These are phyloP conservation scores for Populus davidiana DNA, from an alignment of 345 rosid species.

Conservation along the genomic window DNA sequence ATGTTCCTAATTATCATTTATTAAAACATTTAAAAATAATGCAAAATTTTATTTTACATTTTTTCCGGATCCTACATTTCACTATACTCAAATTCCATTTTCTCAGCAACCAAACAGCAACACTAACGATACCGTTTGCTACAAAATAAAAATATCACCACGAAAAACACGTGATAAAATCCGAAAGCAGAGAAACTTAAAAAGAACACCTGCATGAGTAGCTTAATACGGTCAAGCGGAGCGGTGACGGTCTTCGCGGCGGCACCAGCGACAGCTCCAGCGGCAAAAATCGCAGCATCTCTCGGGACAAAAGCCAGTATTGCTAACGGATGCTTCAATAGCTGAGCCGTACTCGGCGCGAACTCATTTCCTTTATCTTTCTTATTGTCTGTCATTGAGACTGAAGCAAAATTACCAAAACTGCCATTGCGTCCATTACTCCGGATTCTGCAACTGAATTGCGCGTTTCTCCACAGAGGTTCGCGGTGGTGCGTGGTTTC, in stretches of 20 bases:
- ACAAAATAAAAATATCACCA: not conserved
- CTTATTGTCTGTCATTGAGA: constrained; percentile 46
- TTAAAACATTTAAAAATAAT: not conserved
- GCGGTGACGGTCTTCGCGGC: constrained; percentile 94
- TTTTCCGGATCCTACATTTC: not conserved
- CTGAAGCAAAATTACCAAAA: constrained; percentile 50
- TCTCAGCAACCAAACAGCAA: not conserved
- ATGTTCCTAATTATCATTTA: not conserved
- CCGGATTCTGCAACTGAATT: constrained; percentile 5
- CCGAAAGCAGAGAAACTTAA: not conserved
- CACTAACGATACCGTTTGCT: not conserved
- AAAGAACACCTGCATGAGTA: constrained; percentile 84
- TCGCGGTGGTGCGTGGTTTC: constrained; percentile 19
- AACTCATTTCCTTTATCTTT: constrained; percentile 45
- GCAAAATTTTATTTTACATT: not conserved
- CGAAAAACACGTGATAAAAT: not conserved
- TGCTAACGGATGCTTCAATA: constrained; percentile 70
- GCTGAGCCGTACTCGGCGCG: constrained; percentile 63
- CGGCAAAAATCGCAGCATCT: constrained; percentile 74
- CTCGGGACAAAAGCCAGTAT: constrained; percentile 58
- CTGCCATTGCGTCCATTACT: constrained; percentile 17
- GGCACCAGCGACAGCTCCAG: constrained; percentile 94
- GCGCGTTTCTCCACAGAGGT: constrained; percentile 28
- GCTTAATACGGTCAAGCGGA: constrained; percentile 93
- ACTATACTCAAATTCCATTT: not conserved